Evolutionary conservation across 306 rosid genomes (phyloP), one percentile per base, ranked within the genome.

Genomic region (Glycine tomentella): DNA sequence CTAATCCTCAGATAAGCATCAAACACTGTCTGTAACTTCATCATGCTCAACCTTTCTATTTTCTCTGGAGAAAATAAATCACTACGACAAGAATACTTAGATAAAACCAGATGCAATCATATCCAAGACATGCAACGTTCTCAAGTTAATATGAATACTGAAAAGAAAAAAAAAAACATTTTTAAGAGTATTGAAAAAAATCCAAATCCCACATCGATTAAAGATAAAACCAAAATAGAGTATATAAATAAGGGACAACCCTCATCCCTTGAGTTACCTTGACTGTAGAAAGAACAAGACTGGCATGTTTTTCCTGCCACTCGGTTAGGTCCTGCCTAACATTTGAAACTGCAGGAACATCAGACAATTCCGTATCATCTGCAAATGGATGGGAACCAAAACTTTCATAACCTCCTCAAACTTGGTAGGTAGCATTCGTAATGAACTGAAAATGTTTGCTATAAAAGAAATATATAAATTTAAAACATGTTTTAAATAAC

Each of bases 281-380:
- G 80, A 93, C 90, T 8, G 84, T 75, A 42, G 86, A 82, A 83
- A 91, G 94, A 83, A 93, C 92, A 55, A 88, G 90, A 55, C 50
- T 83, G 78, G 94, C 94, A 82, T 93, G 94, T 83, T 84, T 89
- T 67, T 80, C 83, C 87, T 92, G 93, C 97, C 95, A 93, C 86
- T 91, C 89, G 4, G 87, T 84, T 66, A 92, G 84, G 81, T 92
- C 92, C 85, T 88, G 90, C 76, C 92, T 87, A 64, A 91, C 85
- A 78, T 93, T 93, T 53, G 92, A 88, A 80, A 88, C 87, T 4
- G 90, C 75, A 40, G 86, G 89, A 55, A 85, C 80, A 80, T 85
- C 92, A 73, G 81, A 82, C 75, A 90, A 14, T 25, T 80, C 84
- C 3, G 87, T 74, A 82, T 90, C 91, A 78, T 92, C 97, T 90